Evolutionary conservation across 169 alveolate genomes (phyloP), one percentile per base, ranked within the genome.

Genomic region (Plasmodium gaboni): DNA sequence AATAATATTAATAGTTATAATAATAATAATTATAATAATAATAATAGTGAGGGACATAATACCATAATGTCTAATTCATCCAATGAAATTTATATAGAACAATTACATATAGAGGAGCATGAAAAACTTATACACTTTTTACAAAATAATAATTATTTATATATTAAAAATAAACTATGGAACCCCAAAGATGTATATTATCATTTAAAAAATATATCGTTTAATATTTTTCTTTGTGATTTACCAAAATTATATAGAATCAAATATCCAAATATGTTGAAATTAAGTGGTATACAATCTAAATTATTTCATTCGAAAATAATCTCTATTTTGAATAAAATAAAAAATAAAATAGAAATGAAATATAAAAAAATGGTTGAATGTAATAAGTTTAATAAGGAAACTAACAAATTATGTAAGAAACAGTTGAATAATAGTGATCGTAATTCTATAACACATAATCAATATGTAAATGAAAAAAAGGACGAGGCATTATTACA

Each of bases 151-250:
- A 83, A 83, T 24, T 68, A 53, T 61, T 15, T 83, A 68, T 83
- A 68, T 61, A 70, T 83, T 53, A 83, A 83, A 61, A 83, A 83
- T 53, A 67, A 83, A 83, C 69, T 68, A n/a, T 83, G 91, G 91
- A 68, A 44, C 9, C 38, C 74, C 1, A 68, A 32, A 24, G 53
- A 83, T 13, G 91, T 83, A 55, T 83, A 55, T 44, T 42, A 28
- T 12, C 22, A 12, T 6, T 68, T 46, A 71, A 38, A 57, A 48
- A 24, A 15, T 70, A 15, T 83, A 12, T 85, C 80, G 0, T 83
- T 83, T 28, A 83, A 83, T 63, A 59, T 69, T 60, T 83, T 83
- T 71, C n/a, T 83, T 19, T 83, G 91, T 42, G 91, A 83, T 19
- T 28, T 83, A 13, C 91, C 91, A 0, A 83, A 69, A n/a, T 46